Percentiles rank a stretch among this genome's conserved stretches.
phyloP scores from a whole-genome alignment of 495 filamentous ascomycete species.

The Talaromyces ruber region DNA sequence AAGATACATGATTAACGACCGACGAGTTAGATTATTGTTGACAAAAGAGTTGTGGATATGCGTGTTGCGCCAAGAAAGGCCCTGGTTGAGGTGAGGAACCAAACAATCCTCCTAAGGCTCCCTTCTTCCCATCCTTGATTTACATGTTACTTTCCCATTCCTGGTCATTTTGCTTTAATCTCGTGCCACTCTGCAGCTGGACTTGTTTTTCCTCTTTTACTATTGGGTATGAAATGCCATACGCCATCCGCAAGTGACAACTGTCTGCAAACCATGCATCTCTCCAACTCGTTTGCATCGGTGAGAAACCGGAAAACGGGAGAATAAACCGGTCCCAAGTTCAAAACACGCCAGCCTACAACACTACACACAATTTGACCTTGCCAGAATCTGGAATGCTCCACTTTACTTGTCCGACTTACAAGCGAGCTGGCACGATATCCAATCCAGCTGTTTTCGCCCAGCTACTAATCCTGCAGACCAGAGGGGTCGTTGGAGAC shows the following conservation, averaged over 20 bases:
- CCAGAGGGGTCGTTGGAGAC: not conserved
- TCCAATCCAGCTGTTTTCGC: not conserved
- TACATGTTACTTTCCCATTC: not conserved
- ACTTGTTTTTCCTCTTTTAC: not conserved
- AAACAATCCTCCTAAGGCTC: not conserved
- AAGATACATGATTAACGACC: not conserved
- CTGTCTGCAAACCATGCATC: not conserved
- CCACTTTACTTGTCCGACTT: not conserved
- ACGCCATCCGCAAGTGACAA: not conserved
- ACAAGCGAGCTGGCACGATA: not conserved
- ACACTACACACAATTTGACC: not conserved
- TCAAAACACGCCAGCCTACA: not conserved
- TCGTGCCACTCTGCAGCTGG: not conserved
- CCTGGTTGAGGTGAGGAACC: not conserved
- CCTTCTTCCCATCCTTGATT: not conserved
- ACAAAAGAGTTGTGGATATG: not conserved
- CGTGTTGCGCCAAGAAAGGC: not conserved
- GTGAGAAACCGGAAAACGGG: not conserved
- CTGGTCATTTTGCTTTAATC: not conserved
- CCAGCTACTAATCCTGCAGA: not conserved
- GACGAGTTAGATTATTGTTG: not conserved
- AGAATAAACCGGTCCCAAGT: not conserved
- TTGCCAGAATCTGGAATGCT: not conserved
- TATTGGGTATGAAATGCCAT: not conserved
- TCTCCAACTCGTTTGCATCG: not conserved